Percentiles rank a stretch among this genome's conserved stretches.
These are phyloP conservation scores for Penicillium lividum DNA, from an alignment of 495 filamentous ascomycete species.

Conservation along the genomic window DNA sequence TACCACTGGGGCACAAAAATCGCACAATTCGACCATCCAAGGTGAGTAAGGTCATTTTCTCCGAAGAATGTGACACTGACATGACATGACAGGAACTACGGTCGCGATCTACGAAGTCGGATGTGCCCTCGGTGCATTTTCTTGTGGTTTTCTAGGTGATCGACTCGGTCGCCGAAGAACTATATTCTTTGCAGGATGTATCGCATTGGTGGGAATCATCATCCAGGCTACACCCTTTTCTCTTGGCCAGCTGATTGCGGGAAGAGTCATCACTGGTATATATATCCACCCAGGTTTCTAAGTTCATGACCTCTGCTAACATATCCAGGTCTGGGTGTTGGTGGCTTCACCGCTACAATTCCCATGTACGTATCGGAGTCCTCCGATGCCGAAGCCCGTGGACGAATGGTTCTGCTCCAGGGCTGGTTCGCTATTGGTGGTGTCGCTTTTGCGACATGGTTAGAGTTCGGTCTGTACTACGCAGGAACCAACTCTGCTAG, in stretches of 20 bases:
- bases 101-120: conserved; percentile 47
- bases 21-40: conserved; percentile 35
- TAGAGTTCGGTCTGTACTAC: conserved; percentile 64
- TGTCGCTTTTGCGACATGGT: conserved; percentile 59
- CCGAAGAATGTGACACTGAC: neutral
- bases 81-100: conserved; percentile 26
- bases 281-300: neutral
- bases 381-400: conserved; percentile 60
- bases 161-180: conserved; percentile 41
- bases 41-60: conserved; percentile 10
- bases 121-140: conserved; percentile 46
- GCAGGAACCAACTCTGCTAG: conserved; percentile 50
- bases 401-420: conserved; percentile 68
- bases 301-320: neutral
- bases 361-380: conserved; percentile 66
- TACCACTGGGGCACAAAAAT: conserved; percentile 34
- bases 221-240: conserved; percentile 26
- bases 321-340: conserved; percentile 60
- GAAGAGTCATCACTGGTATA: conserved; percentile 24
- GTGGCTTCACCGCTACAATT: conserved; percentile 52
- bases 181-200: conserved; percentile 31
- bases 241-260: conserved; percentile 28
- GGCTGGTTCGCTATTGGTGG: conserved; percentile 63
- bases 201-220: conserved; percentile 19
- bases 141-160: conserved; percentile 45